Evolutionary conservation across 148 eudicot species (phyloP), one percentile per base, ranked within the genome.

Genomic region (Rhododendron henanense): DNA sequence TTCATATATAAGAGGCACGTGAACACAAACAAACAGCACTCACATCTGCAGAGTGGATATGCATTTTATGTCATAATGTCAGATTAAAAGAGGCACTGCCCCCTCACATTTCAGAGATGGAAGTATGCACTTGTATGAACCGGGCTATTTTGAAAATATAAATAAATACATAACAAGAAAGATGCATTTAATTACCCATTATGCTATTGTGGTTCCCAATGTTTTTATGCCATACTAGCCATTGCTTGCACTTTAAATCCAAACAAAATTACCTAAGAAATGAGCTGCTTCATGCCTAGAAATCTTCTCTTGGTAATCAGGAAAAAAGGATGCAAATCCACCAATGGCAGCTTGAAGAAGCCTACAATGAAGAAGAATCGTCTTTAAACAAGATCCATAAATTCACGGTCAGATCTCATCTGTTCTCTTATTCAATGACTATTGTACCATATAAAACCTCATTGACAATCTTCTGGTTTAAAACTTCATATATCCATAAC

Each of bases 221-320:
- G 48, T 48, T 83, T 44, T 83, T 23, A 6, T 25, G 53, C 74
- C 23, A 23, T 83, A 15, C 48, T 61, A 44, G 37, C 55, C n/a
- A 25, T 41, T 39, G 76, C n/a, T 83, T 83, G 45, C 3, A n/a
- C 10, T 6, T 23, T 7, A 59, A 35, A 33, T 55, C 81, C 33
- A 53, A 81, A 67, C 84, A 59, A 84, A 79, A 51, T 78, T 88
- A 96, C 99, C 96, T 87, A 96, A 87, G 86, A 96, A 96, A 83
- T 96, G 99, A 84, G 98, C 98, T 23, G 99, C 98, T 93, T 96
- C 99, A 90, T 96, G 99, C 88, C 94, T 92, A 87, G 96, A 94
- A 87, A 94, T 90, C 89, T 98, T 92, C 44, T 96, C 99, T 78
- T 96, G 94, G 87, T 96, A 95, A 89, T 96, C 99, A 85, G 98